A percentile compares a stretch with the other conserved stretches of the same genome.
Evolutionary conservation across 345 rosid genomes (phyloP).

Genomic region (Arabis alpina): DNA sequence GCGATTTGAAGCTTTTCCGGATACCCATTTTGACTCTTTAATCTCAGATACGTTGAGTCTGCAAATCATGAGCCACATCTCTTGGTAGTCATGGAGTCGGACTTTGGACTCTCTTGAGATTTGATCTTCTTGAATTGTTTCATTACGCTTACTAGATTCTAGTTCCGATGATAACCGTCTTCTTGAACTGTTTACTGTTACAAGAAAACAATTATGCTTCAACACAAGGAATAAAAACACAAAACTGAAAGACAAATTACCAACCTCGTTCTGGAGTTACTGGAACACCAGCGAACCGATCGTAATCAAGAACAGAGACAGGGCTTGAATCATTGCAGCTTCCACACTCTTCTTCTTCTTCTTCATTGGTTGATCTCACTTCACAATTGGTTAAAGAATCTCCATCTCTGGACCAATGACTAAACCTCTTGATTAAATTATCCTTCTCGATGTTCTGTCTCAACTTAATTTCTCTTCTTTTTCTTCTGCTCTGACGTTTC

Average conservation of each 20-base stretch:
- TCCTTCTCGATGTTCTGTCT: constrained; percentile 30
- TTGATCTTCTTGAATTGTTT: constrained; percentile 18
- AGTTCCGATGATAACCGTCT: constrained; percentile 28
- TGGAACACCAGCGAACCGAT: constrained; percentile 49
- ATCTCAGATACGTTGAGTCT: constrained; percentile 30
- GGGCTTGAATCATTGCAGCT: constrained; percentile 76
- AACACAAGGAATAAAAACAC: neutral
- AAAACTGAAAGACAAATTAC: constrained; percentile 14
- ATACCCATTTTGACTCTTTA: constrained; percentile 9
- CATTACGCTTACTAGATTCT: neutral
- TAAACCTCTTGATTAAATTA: neutral
- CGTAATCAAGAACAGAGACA: constrained; percentile 84
- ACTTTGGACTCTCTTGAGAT: constrained; percentile 12
- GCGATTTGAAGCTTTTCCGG: constrained; percentile 26
- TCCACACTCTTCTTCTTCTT: constrained; percentile 45
- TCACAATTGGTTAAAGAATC: constrained; percentile 19
- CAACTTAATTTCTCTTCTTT: constrained; percentile 29
- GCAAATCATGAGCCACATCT: constrained; percentile 32
- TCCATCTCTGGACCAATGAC: constrained; percentile 7
- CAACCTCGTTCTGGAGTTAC: constrained; percentile 50
- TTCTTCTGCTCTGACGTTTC: constrained; percentile 38
- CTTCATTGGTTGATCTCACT: constrained; percentile 41
- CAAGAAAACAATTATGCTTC: neutral
- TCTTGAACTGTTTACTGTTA: constrained; percentile 34
- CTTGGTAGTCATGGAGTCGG: constrained; percentile 21